Conservation (phyloP, 2,329 filamentous ascomycete species). For the Sporothrix brunneoviolacea region DNA sequence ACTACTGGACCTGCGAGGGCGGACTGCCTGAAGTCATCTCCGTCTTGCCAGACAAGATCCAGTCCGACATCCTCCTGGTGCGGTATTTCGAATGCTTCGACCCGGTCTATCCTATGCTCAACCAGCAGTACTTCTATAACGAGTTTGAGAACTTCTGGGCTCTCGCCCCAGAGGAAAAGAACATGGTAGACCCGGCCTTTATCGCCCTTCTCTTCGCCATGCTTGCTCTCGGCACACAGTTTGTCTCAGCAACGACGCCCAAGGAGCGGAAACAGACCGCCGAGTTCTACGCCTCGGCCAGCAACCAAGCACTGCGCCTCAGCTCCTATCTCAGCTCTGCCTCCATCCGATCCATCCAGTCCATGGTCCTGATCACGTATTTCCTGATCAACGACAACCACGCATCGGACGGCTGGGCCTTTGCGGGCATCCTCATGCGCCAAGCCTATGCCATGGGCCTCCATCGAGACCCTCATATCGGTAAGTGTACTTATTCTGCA, state of each 20-base stretch:
- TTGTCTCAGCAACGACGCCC: constrained; percentile 54
- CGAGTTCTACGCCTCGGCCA: constrained; percentile 74
- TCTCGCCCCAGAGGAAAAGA: constrained; percentile 49
- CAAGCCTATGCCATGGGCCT: constrained; percentile 78
- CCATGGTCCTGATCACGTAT: constrained; percentile 77
- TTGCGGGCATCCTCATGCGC: constrained; percentile 68
- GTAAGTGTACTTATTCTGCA: constrained; percentile 27
- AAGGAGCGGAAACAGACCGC: constrained; percentile 66
- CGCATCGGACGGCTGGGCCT: constrained; percentile 75
- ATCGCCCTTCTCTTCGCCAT: constrained; percentile 70
- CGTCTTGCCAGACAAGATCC: constrained; percentile 67
- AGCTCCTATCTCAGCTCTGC: constrained; percentile 71
- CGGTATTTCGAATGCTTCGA: constrained; percentile 67
- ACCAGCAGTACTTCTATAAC: constrained; percentile 66
- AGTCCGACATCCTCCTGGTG: constrained; percentile 62
- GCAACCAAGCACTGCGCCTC: constrained; percentile 69
- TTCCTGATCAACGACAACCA: constrained; percentile 85
- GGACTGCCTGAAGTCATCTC: constrained; percentile 68
- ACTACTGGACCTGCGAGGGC: constrained; percentile 77
- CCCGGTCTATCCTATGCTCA: constrained; percentile 74
- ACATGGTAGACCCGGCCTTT: constrained; percentile 58
- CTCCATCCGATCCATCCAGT: constrained; percentile 65
- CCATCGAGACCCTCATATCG: constrained; percentile 71
- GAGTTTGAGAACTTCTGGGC: constrained; percentile 77
- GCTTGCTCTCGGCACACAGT: constrained; percentile 72